These are phyloP conservation scores for Plasmopara viticola DNA, from an alignment of 352 stramenopile species.

Conservation along the genomic window DNA sequence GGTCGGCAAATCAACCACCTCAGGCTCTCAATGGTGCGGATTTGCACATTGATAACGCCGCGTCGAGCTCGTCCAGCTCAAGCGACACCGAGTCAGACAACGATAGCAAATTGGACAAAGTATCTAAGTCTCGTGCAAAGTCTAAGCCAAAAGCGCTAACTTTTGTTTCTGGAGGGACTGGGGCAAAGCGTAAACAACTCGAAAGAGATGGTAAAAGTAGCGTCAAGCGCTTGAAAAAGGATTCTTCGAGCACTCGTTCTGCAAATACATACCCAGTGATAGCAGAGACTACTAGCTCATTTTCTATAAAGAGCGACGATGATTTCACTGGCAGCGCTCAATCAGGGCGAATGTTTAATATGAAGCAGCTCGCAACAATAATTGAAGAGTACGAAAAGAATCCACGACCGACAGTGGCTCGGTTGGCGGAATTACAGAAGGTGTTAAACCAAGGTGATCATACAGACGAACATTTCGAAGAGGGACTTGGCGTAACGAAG, in stretches of 20 bases:
- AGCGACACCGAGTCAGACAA: constrained; percentile 69
- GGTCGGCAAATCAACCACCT: constrained; percentile 67
- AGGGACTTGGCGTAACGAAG: constrained; percentile 53
- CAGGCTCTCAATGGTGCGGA: constrained; percentile 58
- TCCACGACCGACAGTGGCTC: constrained; percentile 46
- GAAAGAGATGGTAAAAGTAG: constrained; percentile 18
- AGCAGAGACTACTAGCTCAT: constrained; percentile 11
- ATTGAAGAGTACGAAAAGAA: constrained; percentile 86
- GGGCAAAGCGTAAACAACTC: constrained; percentile 24
- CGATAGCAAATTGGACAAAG: constrained; percentile 36
- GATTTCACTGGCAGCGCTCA: constrained; percentile 25
- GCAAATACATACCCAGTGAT: neutral
- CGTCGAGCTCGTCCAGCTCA: constrained; percentile 41
- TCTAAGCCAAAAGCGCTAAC: constrained; percentile 22
- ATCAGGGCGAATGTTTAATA: constrained; percentile 71
- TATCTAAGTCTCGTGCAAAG: constrained; percentile 21
- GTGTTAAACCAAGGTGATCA: constrained; percentile 72
- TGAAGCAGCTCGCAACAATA: constrained; percentile 79
- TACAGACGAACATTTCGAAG: constrained; percentile 44
- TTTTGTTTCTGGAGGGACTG: constrained; percentile 7
- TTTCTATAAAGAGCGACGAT: constrained; percentile 18
- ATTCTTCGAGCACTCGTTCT: constrained; percentile 2
- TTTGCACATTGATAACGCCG: constrained; percentile 34
- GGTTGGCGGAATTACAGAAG: constrained; percentile 63
- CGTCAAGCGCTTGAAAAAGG: constrained; percentile 33